Evolutionary conservation across 225 moss, liverwort and hornwort species (phyloP).

Genomic region (Rhytidiadelphus loreus): DNA sequence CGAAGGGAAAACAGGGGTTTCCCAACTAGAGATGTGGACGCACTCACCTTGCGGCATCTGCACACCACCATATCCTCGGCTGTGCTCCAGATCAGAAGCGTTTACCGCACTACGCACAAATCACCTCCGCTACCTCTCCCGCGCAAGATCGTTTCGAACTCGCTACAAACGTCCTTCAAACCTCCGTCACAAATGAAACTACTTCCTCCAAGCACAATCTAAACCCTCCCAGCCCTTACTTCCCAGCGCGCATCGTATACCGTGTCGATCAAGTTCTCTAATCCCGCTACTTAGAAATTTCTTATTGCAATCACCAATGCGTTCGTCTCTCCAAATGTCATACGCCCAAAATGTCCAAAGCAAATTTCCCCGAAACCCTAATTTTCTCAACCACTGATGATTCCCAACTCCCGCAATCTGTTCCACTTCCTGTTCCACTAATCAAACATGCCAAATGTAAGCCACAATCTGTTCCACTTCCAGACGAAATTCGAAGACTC

Average conservation of each 20-base stretch:
- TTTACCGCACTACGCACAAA: not conserved
- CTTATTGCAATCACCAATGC: not conserved
- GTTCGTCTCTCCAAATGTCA: not conserved
- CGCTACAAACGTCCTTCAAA: not conserved
- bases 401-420: not conserved
- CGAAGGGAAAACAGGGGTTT: not conserved
- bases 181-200: not conserved
- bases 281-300: not conserved
- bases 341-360: not conserved
- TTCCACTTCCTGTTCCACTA: not conserved
- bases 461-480: not conserved
- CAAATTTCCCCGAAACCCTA: not conserved
- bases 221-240: not conserved
- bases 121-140: not conserved
- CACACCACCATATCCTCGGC: conserved; percentile 91
- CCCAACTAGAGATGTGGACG: not conserved
- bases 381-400: not conserved
- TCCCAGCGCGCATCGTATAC: not conserved
- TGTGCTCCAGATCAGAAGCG: not conserved
- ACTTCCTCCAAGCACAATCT: not conserved
- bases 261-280: not conserved
- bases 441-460: not conserved
- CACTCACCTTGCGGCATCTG: conserved; percentile 92
- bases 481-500: not conserved
- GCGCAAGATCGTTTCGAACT: not conserved